Base-by-base conservation (phyloP, 1,284 basidiomycete species). In the Ustilago cynodontis region DNA sequence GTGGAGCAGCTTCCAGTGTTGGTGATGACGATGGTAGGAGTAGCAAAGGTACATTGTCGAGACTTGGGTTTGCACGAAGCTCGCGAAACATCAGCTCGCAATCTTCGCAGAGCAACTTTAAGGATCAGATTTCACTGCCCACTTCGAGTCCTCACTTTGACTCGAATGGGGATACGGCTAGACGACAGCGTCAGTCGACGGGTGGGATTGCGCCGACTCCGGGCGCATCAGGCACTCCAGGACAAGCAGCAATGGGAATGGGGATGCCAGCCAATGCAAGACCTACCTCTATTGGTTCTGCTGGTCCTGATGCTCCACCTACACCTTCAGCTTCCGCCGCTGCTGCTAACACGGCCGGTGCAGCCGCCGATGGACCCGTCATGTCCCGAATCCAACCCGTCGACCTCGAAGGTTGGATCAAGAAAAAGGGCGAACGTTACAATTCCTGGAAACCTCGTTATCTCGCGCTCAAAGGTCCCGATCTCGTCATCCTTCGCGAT, bases 371-470 rank as follows among this genome's bases (percentile, higher is more conserved):
- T n/a, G 71, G 71, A 5, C 64, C 78, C 3, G 84, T 85, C 24
- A 81, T 85, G 78, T 58, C 72, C 24, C 80, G 82, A 14, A 82
- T 86, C 67, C 73, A 82, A 33, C 80, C 83, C 0, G 81, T 84
- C 33, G 84, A 85, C 43, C 65, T 81, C 22, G 81, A 83, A 55
- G 84, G 97, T 10, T 98, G 94, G 92, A 92, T 99, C 91, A 90
- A 93, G 86, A 99, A 99, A 90, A 94, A 92, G 87, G 93, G 94
- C 20, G 96, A 98, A 62, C 89, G 92, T 67, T 98, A 98, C 87
- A 94, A 94, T 82, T 90, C 90, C 16, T 99, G 96, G 97, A 98
- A 98, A 88, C 86, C 90, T 79, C 89, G 96, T 53, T 99, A 93
- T 87, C 93, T 97, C 79, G 91, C 97, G n/a, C 90, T 99, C 83